phyloP scores from a whole-genome alignment of 768 basidiomycete genomes.

The Leccinum longicurvipes region DNA sequence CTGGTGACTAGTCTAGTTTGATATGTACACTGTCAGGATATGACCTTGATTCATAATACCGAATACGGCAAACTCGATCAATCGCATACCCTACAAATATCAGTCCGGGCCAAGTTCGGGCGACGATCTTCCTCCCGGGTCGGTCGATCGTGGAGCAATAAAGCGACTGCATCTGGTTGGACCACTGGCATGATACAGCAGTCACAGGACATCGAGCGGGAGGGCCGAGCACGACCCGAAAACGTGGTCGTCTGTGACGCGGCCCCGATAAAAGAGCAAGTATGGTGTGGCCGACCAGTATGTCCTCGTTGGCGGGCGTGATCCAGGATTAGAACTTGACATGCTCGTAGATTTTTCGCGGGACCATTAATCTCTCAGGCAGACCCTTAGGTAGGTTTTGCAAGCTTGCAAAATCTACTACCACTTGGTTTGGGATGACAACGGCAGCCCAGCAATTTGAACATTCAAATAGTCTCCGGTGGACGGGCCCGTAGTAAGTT shows the following conservation, averaged over 20 bases:
- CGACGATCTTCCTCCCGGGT: constrained; percentile 15
- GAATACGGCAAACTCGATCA: constrained; percentile 22
- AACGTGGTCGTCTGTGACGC: constrained; percentile 23
- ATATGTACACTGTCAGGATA: constrained; percentile 16
- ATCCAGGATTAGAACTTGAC: constrained; percentile 30
- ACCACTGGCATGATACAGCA: constrained; percentile 25
- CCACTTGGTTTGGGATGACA: no score
- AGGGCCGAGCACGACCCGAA: no score
- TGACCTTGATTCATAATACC: constrained; percentile 22
- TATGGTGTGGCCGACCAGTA: constrained; percentile 23
- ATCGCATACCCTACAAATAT: constrained; percentile 25
- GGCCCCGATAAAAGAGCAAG: constrained; percentile 29
- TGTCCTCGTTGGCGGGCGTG: constrained; percentile 11
- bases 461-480: no score
- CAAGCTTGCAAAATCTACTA: no score
- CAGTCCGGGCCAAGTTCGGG: constrained; percentile 23
- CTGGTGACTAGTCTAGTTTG: no score
- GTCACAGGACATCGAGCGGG: constrained; percentile 26
- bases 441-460: no score
- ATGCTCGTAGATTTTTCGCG: constrained; percentile 35
- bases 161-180: constrained; percentile 27
- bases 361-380: no score
- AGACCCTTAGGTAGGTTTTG: no score
- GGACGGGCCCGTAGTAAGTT: no score
- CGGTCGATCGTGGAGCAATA: constrained; percentile 20